phyloP scores from a whole-genome alignment of 371 early-diverging fungal species.

The Mortierella sp. region DNA sequence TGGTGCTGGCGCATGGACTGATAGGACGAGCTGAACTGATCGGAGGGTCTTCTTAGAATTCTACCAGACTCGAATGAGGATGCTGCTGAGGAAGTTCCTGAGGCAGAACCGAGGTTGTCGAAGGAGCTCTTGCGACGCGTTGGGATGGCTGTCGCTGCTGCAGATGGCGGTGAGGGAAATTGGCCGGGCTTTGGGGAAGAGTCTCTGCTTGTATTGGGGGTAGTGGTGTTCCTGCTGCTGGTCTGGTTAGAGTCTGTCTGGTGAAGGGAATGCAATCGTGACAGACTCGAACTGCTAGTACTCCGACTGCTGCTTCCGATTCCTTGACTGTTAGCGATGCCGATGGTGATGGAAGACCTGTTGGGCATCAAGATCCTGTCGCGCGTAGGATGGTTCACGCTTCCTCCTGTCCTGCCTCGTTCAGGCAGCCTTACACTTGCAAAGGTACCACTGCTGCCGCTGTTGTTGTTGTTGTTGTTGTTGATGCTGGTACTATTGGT shows the following conservation, averaged over 20 bases:
- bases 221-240: conserved; percentile 26
- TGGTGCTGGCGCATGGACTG: conserved; percentile 41
- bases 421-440: conserved; percentile 21
- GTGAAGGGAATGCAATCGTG: conserved; percentile 52
- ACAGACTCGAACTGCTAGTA: conserved; percentile 49
- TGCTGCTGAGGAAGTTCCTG: conserved; percentile 53
- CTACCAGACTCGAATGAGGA: conserved; percentile 51
- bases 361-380: conserved; percentile 56
- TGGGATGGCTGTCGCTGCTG: conserved; percentile 36
- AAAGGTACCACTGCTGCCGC: conserved; percentile 12
- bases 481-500: conserved; percentile 5
- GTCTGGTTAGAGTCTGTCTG: conserved; percentile 41
- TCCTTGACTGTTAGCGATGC: conserved; percentile 54
- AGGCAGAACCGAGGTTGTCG: conserved; percentile 51
- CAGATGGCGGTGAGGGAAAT: conserved; percentile 35
- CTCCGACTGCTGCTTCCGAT: conserved; percentile 51
- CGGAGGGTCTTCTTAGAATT: conserved; percentile 44
- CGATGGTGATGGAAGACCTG: conserved; percentile 55
- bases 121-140: conserved; percentile 52
- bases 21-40: conserved; percentile 51
- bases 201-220: conserved; percentile 42
- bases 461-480: conserved; percentile 11
- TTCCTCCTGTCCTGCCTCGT: conserved; percentile 31
- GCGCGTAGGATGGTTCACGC: conserved; percentile 22
- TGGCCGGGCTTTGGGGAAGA: conserved; percentile 47